Base-by-base conservation (phyloP, 2,329 filamentous ascomycete genomes). In the Parafenestella ontariensis region DNA sequence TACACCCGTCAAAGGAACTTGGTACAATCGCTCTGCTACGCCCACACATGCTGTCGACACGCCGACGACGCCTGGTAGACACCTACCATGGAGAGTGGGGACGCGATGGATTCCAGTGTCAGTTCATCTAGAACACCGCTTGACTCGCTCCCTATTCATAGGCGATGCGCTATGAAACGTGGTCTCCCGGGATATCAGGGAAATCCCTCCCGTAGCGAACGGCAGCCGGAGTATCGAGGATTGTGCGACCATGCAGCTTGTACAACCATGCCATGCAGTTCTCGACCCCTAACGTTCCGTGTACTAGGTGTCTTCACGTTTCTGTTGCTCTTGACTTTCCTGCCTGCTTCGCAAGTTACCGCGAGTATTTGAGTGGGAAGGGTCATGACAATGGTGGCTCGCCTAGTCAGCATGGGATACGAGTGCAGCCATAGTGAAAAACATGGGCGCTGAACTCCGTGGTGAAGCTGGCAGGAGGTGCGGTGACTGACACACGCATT, bases 111-210 rank as follows among this genome's bases (percentile, higher is more conserved):
- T 47, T 46, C 49, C 55, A 46, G 29, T 46, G 42, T 54, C 51
- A 51, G 46, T 26, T 26, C 24, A 51, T 66, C 65, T 61, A 66
- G 65, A 68, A 63, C 56, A 45, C 47, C 54, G 52, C 47, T 56
- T 66, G 65, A 66, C 64, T 68, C 65, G 64, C 47, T 52, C 24
- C 40, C 46, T 44, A 49, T 58, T 58, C 42, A 49, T 49, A 51
- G 46, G 41, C 44, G 44, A 46, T 52, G 42, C 45, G 52, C 58
- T 52, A 52, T 62, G 60, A 59, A 61, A 60, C 56, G 53, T 52
- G 37, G 46, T 44, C 45, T 48, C 57, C 52, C 43, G 48, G 49
- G 46, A 47, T 52, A 49, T 20, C 40, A 49, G 43, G 63, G 49
- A 54, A 33, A 40, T 58, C 44, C 50, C 56, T 59, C 46, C 54